Conservation (phyloP, 2,329 filamentous ascomycete genomes). For the Fusarium globosum region DNA sequence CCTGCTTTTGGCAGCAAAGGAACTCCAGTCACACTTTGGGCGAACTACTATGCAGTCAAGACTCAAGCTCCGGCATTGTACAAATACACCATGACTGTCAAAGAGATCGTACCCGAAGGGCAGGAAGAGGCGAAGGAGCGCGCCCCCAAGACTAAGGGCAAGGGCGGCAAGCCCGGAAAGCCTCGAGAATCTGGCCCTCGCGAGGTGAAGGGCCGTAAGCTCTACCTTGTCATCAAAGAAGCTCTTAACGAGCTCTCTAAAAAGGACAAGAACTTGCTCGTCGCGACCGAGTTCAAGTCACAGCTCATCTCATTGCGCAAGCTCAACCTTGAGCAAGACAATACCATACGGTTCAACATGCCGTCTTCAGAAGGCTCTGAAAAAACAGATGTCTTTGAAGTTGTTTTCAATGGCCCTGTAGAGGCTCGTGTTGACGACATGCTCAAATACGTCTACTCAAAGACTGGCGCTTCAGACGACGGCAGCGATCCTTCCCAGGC, state of each 20-base stretch:
- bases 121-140: slow-evolving; percentile 13
- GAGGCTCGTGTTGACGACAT: slow-evolving; percentile 55
- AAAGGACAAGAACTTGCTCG: slow-evolving; percentile 44
- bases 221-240: slow-evolving; percentile 55
- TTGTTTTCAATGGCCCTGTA: slow-evolving; percentile 55
- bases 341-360: slow-evolving; percentile 52
- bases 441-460: slow-evolving; percentile 58
- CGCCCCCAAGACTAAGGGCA: slow-evolving; percentile 19
- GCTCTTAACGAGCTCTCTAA: slow-evolving; percentile 51
- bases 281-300: slow-evolving; percentile 64
- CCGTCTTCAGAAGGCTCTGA: slow-evolving; percentile 46
- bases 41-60: slow-evolving; percentile 64
- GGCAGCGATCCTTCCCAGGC: slow-evolving; percentile 20
- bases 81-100: slow-evolving; percentile 59
- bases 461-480: slow-evolving; percentile 49
- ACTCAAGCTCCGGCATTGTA: slow-evolving; percentile 53
- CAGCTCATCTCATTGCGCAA: slow-evolving; percentile 56
- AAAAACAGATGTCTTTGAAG: slow-evolving; percentile 51
- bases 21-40: slow-evolving; percentile 58
- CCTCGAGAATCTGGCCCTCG: slow-evolving; percentile 23
- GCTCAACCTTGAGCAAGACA: slow-evolving; percentile 49
- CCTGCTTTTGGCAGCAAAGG: slow-evolving; percentile 63
- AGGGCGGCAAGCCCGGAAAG: slow-evolving; percentile 19
- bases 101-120: slow-evolving; percentile 32
- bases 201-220: slow-evolving; percentile 57